A percentile compares a stretch with the other conserved stretches of the same genome.
phyloP scores from a whole-genome alignment of 1,284 basidiomycete genomes.

The Taiwanofungus camphoratus region DNA sequence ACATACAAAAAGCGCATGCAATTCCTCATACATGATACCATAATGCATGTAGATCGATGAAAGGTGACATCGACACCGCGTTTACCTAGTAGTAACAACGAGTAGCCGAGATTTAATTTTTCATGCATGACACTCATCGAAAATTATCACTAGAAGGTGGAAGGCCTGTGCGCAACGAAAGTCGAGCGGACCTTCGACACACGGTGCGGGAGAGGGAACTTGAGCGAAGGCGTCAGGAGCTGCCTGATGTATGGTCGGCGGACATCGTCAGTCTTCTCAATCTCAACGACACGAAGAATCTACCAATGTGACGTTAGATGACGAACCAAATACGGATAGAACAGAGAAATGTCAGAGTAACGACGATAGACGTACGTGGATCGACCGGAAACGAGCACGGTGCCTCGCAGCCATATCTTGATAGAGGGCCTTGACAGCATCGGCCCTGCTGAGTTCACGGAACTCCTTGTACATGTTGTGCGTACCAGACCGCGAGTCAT shows the following conservation, averaged over 20 bases:
- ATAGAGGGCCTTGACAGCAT: conserved; percentile 96
- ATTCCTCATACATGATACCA: not conserved
- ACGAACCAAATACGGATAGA: conserved; percentile 6
- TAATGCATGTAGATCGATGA: conserved; percentile 5
- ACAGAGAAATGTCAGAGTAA: not conserved
- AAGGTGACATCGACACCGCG: not conserved
- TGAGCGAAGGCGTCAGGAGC: conserved; percentile 84
- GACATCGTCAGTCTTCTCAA: conserved; percentile 89
- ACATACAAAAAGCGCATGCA: too few species aligned
- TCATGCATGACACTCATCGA: not conserved
- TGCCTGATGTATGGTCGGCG: conserved; percentile 98
- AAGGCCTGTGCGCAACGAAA: conserved; percentile 68
- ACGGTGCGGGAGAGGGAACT: conserved; percentile 98
- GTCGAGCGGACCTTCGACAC: conserved; percentile 65
- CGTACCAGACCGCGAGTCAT: conserved; percentile 96
- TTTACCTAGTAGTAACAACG: not conserved
- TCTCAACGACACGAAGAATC: conserved; percentile 92
- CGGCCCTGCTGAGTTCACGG: conserved; percentile 92
- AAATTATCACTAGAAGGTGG: conserved; percentile 46
- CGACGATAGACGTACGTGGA: conserved; percentile 63
- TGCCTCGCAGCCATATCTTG: conserved; percentile 99
- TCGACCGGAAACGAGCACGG: conserved; percentile 98
- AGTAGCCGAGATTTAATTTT: not conserved
- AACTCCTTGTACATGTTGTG: conserved; percentile 99
- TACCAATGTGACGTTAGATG: conserved; percentile 24